Evolutionary conservation across 768 basidiomycete genomes (phyloP).

Genomic region (Astraeus odoratus): DNA sequence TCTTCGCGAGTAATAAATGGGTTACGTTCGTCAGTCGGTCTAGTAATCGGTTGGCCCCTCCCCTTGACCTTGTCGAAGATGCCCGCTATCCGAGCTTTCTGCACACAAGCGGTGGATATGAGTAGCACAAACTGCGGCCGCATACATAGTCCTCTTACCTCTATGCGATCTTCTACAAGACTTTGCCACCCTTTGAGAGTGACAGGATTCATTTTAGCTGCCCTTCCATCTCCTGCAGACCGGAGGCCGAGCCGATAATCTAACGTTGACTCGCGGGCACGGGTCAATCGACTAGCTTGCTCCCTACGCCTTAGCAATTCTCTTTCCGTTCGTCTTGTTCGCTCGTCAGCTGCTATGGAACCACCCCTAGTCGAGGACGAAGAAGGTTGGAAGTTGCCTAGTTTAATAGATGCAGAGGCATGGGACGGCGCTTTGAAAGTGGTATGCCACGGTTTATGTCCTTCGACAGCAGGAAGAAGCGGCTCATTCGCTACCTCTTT

Average conservation of each 20-base stretch:
- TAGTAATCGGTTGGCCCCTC: conserved; percentile 45
- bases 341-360: conserved; percentile 29
- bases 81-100: conserved; percentile 65
- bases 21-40: conserved; percentile 42
- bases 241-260: conserved; percentile 68
- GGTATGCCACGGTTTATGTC: conserved; percentile 66
- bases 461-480: conserved; percentile 46
- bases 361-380: conserved; percentile 9
- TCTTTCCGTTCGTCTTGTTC: conserved; percentile 36
- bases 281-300: conserved; percentile 48
- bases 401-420: conserved; percentile 43
- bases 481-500: conserved; percentile 33
- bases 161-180: conserved; percentile 73
- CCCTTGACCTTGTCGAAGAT: conserved; percentile 70
- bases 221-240: conserved; percentile 9
- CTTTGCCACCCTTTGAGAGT: conserved; percentile 69
- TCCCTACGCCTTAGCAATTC: conserved; percentile 47
- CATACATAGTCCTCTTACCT: conserved; percentile 39
- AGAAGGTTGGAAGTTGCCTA: conserved; percentile 37
- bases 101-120: background rate
- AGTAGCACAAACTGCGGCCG: background rate
- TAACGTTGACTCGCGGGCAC: conserved; percentile 64
- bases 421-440: conserved; percentile 57
- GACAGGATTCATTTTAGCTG: conserved; percentile 44
- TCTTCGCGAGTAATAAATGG: conserved; percentile 71